phyloP scores from a whole-genome alignment of 192 early-diverging fungal species.

The Coemansia furcata region DNA sequence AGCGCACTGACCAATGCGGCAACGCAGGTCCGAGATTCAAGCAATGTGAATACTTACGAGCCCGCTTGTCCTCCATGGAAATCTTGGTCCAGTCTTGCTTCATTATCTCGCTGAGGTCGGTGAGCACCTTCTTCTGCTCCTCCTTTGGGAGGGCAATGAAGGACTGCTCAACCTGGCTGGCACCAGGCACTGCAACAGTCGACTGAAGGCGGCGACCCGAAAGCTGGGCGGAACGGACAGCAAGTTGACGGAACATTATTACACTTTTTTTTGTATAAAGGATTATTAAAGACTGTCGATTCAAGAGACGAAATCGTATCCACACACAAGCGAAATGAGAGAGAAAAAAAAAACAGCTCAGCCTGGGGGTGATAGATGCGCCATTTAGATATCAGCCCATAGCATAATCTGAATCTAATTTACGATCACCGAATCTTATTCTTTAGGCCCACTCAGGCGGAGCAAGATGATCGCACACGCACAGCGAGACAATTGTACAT shows the following conservation, averaged over 20 bases:
- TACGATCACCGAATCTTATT: background rate
- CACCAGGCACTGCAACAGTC: slow-evolving; percentile 35
- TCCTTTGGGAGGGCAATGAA: slow-evolving; percentile 70
- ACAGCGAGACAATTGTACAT: no score
- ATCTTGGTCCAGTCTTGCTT: slow-evolving; percentile 96
- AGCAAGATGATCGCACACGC: background rate
- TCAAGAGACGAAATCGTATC: slow-evolving; percentile 11
- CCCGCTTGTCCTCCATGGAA: slow-evolving; percentile 91
- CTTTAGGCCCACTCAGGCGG: background rate
- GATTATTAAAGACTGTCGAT: background rate
- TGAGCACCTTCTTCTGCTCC: slow-evolving; percentile 82
- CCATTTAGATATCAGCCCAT: background rate
- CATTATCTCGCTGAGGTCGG: slow-evolving; percentile 77
- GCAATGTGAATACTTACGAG: slow-evolving; percentile 50
- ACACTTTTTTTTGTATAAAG: slow-evolving; percentile 3
- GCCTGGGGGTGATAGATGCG: background rate
- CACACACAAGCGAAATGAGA: background rate
- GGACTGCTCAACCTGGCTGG: slow-evolving; percentile 48
- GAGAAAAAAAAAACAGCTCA: slow-evolving; percentile 7
- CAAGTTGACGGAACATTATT: slow-evolving; percentile 64
- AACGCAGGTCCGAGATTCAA: slow-evolving; percentile 16
- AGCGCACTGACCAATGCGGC: background rate
- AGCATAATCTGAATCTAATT: background rate
- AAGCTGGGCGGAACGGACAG: slow-evolving; percentile 53
- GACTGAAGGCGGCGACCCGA: slow-evolving; percentile 66